Conservation (phyloP, 2,329 filamentous ascomycete species). For the Talaromyces sp. region DNA sequence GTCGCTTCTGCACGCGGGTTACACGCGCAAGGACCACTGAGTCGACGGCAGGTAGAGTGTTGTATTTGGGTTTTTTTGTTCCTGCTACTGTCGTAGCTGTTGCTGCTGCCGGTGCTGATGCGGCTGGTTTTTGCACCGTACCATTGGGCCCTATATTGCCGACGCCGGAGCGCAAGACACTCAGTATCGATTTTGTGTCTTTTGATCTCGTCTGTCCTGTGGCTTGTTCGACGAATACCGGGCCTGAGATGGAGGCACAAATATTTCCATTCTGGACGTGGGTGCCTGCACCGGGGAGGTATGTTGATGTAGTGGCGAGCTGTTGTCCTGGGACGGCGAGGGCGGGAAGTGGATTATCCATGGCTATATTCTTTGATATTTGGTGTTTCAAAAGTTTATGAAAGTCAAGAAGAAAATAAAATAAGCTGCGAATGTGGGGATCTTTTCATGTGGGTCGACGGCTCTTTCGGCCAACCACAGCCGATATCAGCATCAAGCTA, state of each 20-base stretch:
- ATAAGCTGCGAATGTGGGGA: background rate
- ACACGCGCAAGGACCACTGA: conserved; percentile 80
- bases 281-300: conserved; percentile 74
- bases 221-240: conserved; percentile 54
- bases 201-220: conserved; percentile 30
- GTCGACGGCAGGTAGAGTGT: conserved; percentile 76
- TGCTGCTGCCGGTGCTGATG: background rate
- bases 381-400: too few species aligned
- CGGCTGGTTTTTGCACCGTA: background rate
- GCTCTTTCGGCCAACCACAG: background rate
- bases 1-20: conserved; percentile 76
- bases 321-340: conserved; percentile 77
- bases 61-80: conserved; percentile 51
- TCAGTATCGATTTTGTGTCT: conserved; percentile 40
- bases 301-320: conserved; percentile 65
- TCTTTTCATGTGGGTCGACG: background rate
- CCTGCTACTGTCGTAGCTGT: conserved; percentile 7
- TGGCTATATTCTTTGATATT: conserved; percentile 15
- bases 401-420: background rate
- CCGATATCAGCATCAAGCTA: background rate
- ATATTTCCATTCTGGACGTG: conserved; percentile 73
- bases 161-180: conserved; percentile 26
- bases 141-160: conserved; percentile 13
- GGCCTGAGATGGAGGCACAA: conserved; percentile 77
- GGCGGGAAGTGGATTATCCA: conserved; percentile 34